Conservation (phyloP, 306 rosid genomes). For the Pterocarpus macrocarpus region DNA sequence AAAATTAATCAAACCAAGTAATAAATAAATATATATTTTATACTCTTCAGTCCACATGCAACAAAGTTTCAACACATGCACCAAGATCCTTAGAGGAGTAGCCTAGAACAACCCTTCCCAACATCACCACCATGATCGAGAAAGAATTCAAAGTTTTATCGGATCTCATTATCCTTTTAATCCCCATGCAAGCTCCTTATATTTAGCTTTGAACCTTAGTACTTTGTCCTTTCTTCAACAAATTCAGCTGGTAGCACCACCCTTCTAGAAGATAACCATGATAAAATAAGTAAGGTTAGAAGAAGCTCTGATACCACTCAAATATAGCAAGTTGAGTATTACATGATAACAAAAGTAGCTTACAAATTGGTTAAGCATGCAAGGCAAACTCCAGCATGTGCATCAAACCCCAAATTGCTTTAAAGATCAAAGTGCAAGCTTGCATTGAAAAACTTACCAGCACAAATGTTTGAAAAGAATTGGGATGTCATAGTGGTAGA, state of each 20-base stretch:
- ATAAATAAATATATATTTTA: too few species aligned
- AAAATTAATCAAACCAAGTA: too few species aligned
- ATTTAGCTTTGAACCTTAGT: conserved; percentile 76
- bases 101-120: conserved; percentile 44
- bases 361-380: conserved; percentile 73
- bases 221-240: conserved; percentile 66
- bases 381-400: conserved; percentile 66
- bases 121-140: conserved; percentile 49
- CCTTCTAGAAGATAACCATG: conserved; percentile 71
- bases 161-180: conserved; percentile 62
- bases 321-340: conserved; percentile 64
- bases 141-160: conserved; percentile 74
- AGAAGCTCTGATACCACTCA: conserved; percentile 49
- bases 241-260: conserved; percentile 78
- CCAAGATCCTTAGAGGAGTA: conserved; percentile 43
- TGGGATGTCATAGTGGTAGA: conserved; percentile 90
- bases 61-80: conserved; percentile 26
- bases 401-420: conserved; percentile 57
- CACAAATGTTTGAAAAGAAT: conserved; percentile 64
- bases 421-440: conserved; percentile 76
- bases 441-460: conserved; percentile 77
- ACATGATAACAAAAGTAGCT: conserved; percentile 71
- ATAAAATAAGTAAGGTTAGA: conserved; percentile 52
- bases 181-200: conserved; percentile 88
- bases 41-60: conserved; percentile 16